phyloP scores from a whole-genome alignment of 768 basidiomycete species.

The Sistotremastrum niveocremeum region DNA sequence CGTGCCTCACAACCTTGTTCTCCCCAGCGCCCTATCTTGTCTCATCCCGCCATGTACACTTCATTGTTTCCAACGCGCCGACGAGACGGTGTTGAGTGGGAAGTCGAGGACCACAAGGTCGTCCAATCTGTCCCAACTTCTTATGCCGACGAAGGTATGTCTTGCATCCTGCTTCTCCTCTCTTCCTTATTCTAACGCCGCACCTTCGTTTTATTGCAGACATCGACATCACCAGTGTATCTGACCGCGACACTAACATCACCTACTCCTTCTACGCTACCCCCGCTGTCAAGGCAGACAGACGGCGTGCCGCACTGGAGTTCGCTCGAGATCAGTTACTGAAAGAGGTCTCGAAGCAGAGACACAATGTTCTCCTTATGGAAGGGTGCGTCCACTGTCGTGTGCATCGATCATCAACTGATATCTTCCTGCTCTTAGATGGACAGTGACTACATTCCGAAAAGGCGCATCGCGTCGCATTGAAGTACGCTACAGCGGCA shows the following conservation, averaged over 20 bases:
- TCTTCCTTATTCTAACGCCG: not conserved
- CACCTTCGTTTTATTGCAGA: constrained; percentile 25
- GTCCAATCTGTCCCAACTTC: constrained; percentile 48
- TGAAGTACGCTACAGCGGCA: constrained; percentile 55
- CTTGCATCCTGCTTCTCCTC: not conserved
- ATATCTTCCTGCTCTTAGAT: constrained; percentile 26
- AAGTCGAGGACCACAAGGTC: constrained; percentile 54
- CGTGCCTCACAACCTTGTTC: too few relatives aligned
- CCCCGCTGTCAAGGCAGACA: constrained; percentile 27
- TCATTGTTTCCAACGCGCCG: too few relatives aligned
- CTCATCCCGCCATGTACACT: too few relatives aligned
- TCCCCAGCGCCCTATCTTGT: too few relatives aligned
- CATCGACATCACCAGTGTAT: constrained; percentile 43
- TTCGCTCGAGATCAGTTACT: constrained; percentile 56
- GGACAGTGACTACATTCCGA: constrained; percentile 53
- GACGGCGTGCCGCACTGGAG: constrained; percentile 38
- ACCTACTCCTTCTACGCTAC: constrained; percentile 54
- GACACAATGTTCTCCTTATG: constrained; percentile 47
- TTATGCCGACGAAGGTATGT: constrained; percentile 35
- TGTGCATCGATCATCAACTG: not conserved
- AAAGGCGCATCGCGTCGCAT: constrained; percentile 49
- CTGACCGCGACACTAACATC: constrained; percentile 37
- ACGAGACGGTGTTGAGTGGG: constrained; percentile 29
- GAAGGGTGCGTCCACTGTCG: constrained; percentile 42
- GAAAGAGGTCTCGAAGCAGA: constrained; percentile 36